Evolutionary conservation across 331 rosid species (phyloP), one percentile per base, ranked within the genome.

Genomic region (Malus hybrid): DNA sequence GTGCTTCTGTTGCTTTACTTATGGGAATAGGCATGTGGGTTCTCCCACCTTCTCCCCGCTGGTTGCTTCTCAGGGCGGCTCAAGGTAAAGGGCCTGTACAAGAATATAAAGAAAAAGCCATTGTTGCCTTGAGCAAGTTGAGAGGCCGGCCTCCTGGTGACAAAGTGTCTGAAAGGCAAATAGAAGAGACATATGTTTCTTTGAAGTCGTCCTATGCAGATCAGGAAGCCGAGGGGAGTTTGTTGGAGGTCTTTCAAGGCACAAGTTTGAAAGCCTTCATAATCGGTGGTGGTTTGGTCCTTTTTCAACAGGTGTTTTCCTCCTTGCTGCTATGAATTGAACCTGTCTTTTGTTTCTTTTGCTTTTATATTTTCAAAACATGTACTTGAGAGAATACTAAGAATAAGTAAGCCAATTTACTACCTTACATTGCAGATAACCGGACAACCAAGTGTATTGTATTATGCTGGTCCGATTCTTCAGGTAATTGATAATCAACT

Each of bases 391-490:
- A 42, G 48, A 42, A 75, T 82, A 69, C 74, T 79, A 84, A 83
- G 70, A 75, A 60, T 62, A 44, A 67, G 65, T 86, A 75, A 60
- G 72, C 83, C 80, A 88, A 85, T 79, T 80, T 63, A 71, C 77
- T 75, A 52, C 77, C 61, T 83, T 81, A 74, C 77, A 70, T 85
- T 74, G 79, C 90, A 94, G 99, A 94, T 94, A 85, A 94, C 97
- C 66, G 99, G 99, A 70, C 99, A 94, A 76, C 99, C 99, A 44
- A 94, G 97, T 87, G 99, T 94, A 72, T 81, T 94, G 67, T 94
- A 92, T 83, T 94, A 94, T 76, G 99, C 99, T 5, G 97, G 99
- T 63, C 72, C 91, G 27, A 94, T 94, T 80, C 96, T 94, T 75
- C 99, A 94, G 99, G 99, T 94, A 80, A 76, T 56, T 75, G 18